phyloP scores from a whole-genome alignment of 306 rosid species.

The Purshia tridentata region DNA sequence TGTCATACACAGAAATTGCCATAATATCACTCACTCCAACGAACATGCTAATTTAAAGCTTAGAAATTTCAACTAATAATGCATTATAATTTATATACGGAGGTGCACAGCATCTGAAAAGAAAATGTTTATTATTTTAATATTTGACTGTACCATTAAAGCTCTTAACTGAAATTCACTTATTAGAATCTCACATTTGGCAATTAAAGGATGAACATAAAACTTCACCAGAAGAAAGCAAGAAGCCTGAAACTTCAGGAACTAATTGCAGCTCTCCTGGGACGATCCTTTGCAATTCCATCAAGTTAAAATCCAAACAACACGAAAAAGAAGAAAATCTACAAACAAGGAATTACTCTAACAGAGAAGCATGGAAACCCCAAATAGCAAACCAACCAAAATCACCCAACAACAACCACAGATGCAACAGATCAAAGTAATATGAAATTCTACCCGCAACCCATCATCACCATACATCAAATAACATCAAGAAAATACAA shows the following conservation, averaged over 20 bases:
- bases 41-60: conserved; percentile 26
- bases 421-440: conserved; percentile 60
- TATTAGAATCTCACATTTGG: conserved; percentile 24
- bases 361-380: conserved; percentile 18
- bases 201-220: conserved; percentile 9
- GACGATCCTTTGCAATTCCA: conserved; percentile 21
- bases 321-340: conserved; percentile 13
- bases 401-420: conserved; percentile 24
- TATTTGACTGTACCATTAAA: conserved; percentile 13
- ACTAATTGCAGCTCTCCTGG: conserved; percentile 46
- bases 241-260: conserved; percentile 16
- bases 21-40: conserved; percentile 8
- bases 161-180: conserved; percentile 28
- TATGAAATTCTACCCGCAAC: conserved; percentile 27
- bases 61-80: conserved; percentile 9
- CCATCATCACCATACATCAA: conserved; percentile 13
- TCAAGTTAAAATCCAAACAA: conserved; percentile 27
- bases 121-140: not conserved
- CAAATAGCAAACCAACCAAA: conserved; percentile 27
- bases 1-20: conserved; percentile 3
- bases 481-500: not conserved
- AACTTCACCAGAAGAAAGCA: conserved; percentile 29
- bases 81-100: conserved; percentile 22
- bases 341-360: conserved; percentile 17
- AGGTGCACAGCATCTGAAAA: conserved; percentile 5